These are phyloP conservation scores for Clarireedia homoeocarpa DNA, from an alignment of 2,329 filamentous ascomycete species.

Conservation along the genomic window DNA sequence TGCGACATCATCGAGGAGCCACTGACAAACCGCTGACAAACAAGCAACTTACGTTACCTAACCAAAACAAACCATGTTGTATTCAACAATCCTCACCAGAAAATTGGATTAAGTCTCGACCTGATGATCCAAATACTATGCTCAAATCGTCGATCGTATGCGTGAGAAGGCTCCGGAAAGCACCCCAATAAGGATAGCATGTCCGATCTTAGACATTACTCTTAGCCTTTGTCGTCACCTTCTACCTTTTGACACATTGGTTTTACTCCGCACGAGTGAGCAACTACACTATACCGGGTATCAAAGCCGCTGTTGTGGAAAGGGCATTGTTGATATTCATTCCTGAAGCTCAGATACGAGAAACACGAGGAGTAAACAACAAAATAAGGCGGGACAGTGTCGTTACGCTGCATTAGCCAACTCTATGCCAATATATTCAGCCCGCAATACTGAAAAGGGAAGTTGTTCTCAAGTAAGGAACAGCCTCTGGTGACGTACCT, in stretches of 20 bases:
- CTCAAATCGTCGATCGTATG: neutral
- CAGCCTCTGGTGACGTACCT: no score
- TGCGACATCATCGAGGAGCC: neutral
- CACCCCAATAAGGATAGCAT: neutral
- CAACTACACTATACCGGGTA: no score
- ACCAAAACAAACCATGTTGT: neutral
- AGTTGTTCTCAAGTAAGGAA: no score
- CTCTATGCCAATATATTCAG: no score
- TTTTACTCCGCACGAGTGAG: no score
- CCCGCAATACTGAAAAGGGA: no score
- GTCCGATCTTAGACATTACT: conserved; percentile 4
- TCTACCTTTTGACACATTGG: neutral
- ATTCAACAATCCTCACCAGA: neutral
- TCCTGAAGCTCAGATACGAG: no score
- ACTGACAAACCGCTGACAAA: neutral
- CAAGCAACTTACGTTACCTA: neutral
- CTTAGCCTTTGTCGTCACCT: conserved; percentile 4
- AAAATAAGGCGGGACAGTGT: no score
- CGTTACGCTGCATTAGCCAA: no score
- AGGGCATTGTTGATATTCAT: no score
- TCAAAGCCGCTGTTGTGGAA: no score
- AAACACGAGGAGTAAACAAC: no score
- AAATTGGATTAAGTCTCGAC: neutral
- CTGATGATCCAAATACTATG: neutral
- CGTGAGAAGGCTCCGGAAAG: neutral